A percentile compares a stretch with the other conserved stretches of the same genome.
phyloP scores from a whole-genome alignment of 106 monocot genomes.

The Phalaenopsis equestris region DNA sequence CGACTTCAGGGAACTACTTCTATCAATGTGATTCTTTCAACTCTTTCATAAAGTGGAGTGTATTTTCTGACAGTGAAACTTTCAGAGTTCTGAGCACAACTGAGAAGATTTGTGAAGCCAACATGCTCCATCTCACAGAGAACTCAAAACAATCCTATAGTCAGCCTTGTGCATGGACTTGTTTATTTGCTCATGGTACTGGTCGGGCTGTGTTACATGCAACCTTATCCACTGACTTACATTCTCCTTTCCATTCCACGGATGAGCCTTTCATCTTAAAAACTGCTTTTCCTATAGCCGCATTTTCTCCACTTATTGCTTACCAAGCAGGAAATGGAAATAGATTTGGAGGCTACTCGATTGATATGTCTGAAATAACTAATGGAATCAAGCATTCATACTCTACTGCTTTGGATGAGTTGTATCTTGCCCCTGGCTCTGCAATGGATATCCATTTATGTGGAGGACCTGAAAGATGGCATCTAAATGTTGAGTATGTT shows the following conservation, averaged over 20 bases:
- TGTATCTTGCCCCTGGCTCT: slow-evolving; percentile 88
- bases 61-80: slow-evolving; percentile 56
- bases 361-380: slow-evolving; percentile 38
- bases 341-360: slow-evolving; percentile 78
- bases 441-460: slow-evolving; percentile 54
- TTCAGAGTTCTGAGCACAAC: slow-evolving; percentile 45
- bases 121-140: slow-evolving; percentile 14
- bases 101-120: slow-evolving; percentile 9
- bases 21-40: slow-evolving; percentile 70
- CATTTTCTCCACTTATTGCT: slow-evolving; percentile 60
- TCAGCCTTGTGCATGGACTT: slow-evolving; percentile 62
- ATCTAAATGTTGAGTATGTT: slow-evolving; percentile 56
- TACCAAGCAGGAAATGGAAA: slow-evolving; percentile 72
- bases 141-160: slow-evolving; percentile 8
- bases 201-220: slow-evolving; percentile 65
- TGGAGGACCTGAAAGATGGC: slow-evolving; percentile 88
- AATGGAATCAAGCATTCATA: slow-evolving; percentile 16
- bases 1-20: slow-evolving; percentile 44
- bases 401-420: slow-evolving; percentile 27
- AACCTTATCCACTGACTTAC: slow-evolving; percentile 42
- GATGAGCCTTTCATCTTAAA: slow-evolving; percentile 42
- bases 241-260: slow-evolving; percentile 18
- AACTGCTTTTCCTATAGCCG: slow-evolving; percentile 42
- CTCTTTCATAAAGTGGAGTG: slow-evolving; percentile 57
- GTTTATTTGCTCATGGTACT: slow-evolving; percentile 52